phyloP scores from a whole-genome alignment of 192 early-diverging fungal genomes.

The Rhizophagus prolifer region DNA sequence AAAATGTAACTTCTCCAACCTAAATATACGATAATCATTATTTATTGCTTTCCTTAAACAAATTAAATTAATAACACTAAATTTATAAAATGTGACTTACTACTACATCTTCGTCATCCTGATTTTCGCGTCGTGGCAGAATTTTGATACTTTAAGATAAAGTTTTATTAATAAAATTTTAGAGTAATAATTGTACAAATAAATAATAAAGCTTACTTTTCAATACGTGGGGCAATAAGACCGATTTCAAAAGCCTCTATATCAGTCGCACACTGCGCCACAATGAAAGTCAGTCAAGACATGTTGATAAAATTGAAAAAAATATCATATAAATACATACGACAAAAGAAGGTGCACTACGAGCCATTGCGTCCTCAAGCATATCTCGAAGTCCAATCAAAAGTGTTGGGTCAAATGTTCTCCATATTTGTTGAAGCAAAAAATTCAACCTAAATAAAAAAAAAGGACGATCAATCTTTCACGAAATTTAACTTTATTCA shows the following conservation, averaged over 20 bases:
- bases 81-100: slow-evolving; percentile 2
- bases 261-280: slow-evolving; percentile 1
- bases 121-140: background rate
- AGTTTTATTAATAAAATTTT: background rate
- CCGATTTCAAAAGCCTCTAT: slow-evolving; percentile 23
- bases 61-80: background rate
- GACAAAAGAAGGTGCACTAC: slow-evolving; percentile 24
- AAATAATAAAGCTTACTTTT: background rate
- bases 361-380: slow-evolving; percentile 24
- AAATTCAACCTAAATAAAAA: slow-evolving; percentile 14
- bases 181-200: background rate
- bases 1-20: slow-evolving; percentile 21
- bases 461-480: background rate
- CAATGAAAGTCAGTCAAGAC: background rate
- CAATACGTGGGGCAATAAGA: slow-evolving; percentile 19
- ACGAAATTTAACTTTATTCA: background rate
- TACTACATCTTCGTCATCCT: slow-evolving; percentile 5
- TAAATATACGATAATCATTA: background rate
- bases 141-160: slow-evolving; percentile 16
- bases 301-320: background rate
- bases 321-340: background rate
- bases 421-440: slow-evolving; percentile 26
- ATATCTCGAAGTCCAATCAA: slow-evolving; percentile 13
- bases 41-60: background rate
- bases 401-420: slow-evolving; percentile 14